phyloP scores from a whole-genome alignment of 2,329 filamentous ascomycete genomes.

The Lachnellula arida region DNA sequence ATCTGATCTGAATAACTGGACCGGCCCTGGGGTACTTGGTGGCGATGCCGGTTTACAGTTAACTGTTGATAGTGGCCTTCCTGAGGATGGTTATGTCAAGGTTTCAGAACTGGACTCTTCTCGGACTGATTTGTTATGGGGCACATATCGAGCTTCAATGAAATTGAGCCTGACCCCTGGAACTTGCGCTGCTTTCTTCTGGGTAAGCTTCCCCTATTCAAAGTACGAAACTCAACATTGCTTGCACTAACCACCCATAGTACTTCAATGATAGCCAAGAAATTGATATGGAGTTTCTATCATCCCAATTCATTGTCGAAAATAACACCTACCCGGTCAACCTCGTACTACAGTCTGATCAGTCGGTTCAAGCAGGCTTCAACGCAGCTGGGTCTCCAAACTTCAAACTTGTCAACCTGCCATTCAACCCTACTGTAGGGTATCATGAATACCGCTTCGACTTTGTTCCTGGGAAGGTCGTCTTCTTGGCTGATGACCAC shows the following conservation, averaged over 20 bases:
- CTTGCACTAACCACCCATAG: slow-evolving; percentile 37
- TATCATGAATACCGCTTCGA: slow-evolving; percentile 82
- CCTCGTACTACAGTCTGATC: slow-evolving; percentile 67
- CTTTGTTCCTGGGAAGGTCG: slow-evolving; percentile 56
- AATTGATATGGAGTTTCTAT: slow-evolving; percentile 77
- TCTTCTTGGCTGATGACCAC: slow-evolving; percentile 64
- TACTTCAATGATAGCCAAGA: slow-evolving; percentile 76
- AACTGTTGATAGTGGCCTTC: slow-evolving; percentile 43
- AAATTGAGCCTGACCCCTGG: slow-evolving; percentile 45
- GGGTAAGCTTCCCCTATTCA: slow-evolving; percentile 45
- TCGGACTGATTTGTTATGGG: slow-evolving; percentile 61
- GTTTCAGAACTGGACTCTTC: slow-evolving; percentile 60
- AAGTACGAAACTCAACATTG: background rate
- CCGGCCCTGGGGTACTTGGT: slow-evolving; percentile 40
- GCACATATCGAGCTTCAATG: slow-evolving; percentile 61
- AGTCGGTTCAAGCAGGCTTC: slow-evolving; percentile 54
- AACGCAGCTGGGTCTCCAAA: slow-evolving; percentile 56
- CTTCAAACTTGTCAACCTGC: slow-evolving; percentile 53
- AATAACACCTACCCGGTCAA: slow-evolving; percentile 58
- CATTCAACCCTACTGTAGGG: slow-evolving; percentile 59
- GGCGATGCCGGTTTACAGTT: slow-evolving; percentile 51
- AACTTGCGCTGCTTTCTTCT: slow-evolving; percentile 77
- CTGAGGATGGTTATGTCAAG: slow-evolving; percentile 48
- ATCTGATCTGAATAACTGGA: slow-evolving; percentile 37
- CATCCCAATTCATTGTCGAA: slow-evolving; percentile 52